Percentiles rank a stretch among this genome's conserved stretches.
phyloP scores from a whole-genome alignment of 2,329 filamentous ascomycete species.

The Claviceps pazoutovae region DNA sequence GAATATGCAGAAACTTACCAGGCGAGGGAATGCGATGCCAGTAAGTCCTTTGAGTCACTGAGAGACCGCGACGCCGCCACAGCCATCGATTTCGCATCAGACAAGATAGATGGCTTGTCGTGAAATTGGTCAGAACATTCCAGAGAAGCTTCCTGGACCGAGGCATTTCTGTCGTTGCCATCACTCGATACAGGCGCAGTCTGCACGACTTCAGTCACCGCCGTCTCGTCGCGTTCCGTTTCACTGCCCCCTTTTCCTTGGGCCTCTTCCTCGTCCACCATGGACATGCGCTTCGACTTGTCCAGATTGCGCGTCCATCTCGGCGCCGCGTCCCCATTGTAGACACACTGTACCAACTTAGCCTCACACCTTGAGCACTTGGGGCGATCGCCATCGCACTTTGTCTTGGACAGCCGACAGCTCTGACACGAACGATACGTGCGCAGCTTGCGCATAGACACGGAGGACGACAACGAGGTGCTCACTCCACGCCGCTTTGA shows the following conservation, averaged over 20 bases:
- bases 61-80: not conserved
- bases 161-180: not conserved
- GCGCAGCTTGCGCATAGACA: conserved; percentile 23
- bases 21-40: conserved; percentile 2
- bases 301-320: conserved; percentile 23
- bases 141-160: not conserved
- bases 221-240: not conserved
- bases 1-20: conserved; percentile 3
- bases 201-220: not conserved
- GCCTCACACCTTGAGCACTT: conserved; percentile 22
- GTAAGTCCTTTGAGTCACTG: not conserved
- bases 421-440: conserved; percentile 26
- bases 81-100: not conserved
- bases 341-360: conserved; percentile 23
- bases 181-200: not conserved
- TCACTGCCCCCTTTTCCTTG: not conserved
- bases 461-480: conserved; percentile 15
- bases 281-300: conserved; percentile 5
- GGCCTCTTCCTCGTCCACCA: not conserved
- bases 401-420: conserved; percentile 27
- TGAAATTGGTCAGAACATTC: not conserved
- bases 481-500: conserved; percentile 12
- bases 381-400: conserved; percentile 27
- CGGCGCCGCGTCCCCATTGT: conserved; percentile 24
- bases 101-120: conserved; percentile 1